Evolutionary conservation across 179 eudicot genomes (phyloP).

Genomic region (Vitellaria paradoxa): DNA sequence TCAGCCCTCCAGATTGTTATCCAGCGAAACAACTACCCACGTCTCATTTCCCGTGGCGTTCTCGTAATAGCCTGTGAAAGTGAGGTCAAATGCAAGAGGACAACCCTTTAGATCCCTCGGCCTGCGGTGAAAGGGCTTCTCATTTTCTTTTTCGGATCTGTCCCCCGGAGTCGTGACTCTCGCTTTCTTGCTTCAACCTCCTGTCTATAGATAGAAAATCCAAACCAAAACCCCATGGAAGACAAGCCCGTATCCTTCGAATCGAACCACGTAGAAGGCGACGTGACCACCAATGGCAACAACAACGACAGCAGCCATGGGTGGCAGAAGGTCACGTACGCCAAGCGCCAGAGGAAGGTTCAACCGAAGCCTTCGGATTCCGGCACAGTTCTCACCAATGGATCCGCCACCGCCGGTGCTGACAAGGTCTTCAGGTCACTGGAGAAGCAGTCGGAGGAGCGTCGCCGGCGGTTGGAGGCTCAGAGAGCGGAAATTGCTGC

Average conservation of each 20-base stretch:
- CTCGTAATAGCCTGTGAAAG: no score
- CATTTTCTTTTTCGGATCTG: no score
- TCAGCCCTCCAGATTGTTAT: no score
- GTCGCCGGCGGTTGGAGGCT: slow-evolving; percentile 27
- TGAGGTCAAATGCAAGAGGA: no score
- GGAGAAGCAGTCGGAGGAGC: slow-evolving; percentile 37
- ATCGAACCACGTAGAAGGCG: slow-evolving; percentile 15
- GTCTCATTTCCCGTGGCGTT: no score
- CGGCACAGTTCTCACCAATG: slow-evolving; percentile 8
- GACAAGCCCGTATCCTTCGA: slow-evolving; percentile 14
- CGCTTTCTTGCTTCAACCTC: no score
- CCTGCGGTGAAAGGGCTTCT: no score
- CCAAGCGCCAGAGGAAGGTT: slow-evolving; percentile 23
- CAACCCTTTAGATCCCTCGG: no score
- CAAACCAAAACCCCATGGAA: slow-evolving; percentile 10
- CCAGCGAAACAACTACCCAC: no score
- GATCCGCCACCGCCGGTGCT: slow-evolving; percentile 23
- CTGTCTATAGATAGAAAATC: no score
- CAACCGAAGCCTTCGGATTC: slow-evolving; percentile 12
- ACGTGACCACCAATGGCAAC: background rate
- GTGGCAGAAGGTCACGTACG: slow-evolving; percentile 35
- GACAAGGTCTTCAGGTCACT: slow-evolving; percentile 23
- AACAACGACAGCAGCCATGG: slow-evolving; percentile 23
- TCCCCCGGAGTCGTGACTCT: no score
- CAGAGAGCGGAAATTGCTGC: slow-evolving; percentile 21